A percentile compares a stretch with the other conserved stretches of the same genome.
Conservation (phyloP, 2,329 filamentous ascomycete genomes). For the Botrytis medusae region DNA sequence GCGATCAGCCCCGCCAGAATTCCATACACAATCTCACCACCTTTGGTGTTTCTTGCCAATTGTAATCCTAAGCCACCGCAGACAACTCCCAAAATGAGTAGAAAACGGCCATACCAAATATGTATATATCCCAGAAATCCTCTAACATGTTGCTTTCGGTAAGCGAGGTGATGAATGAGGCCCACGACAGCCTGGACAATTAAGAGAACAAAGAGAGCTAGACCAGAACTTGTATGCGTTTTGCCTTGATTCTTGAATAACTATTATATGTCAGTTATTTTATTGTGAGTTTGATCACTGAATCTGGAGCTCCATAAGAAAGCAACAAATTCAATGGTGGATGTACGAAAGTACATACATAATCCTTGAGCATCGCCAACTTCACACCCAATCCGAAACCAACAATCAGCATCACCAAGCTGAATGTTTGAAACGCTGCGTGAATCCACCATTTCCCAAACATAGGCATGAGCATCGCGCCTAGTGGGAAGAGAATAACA, state of each 20-base stretch:
- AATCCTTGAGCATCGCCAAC: constrained; percentile 42
- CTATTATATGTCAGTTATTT: constrained; percentile 41
- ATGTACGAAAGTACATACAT: constrained; percentile 44
- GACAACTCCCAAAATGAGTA: constrained; percentile 59
- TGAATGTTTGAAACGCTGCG: constrained; percentile 53
- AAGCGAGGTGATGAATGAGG: constrained; percentile 56
- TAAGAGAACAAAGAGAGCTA: constrained; percentile 54
- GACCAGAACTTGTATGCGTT: constrained; percentile 57
- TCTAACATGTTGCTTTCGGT: constrained; percentile 45
- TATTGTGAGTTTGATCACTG: not conserved
- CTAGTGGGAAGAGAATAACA: constrained; percentile 58
- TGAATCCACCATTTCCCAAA: constrained; percentile 53
- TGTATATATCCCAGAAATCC: constrained; percentile 55
- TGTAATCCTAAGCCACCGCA: constrained; percentile 63
- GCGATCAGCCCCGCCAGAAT: constrained; percentile 54
- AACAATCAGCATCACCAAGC: constrained; percentile 59
- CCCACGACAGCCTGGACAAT: constrained; percentile 59
- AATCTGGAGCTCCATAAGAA: not conserved
- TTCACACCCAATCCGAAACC: constrained; percentile 60
- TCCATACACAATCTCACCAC: constrained; percentile 54
- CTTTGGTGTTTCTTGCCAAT: constrained; percentile 45
- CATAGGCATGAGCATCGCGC: constrained; percentile 59
- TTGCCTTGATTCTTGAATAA: constrained; percentile 42
- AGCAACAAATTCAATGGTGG: not conserved
- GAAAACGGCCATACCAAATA: constrained; percentile 60